Percentiles rank a stretch among this genome's conserved stretches.
Conservation (phyloP, 345 rosid genomes). For the Syzygium aqueum region DNA sequence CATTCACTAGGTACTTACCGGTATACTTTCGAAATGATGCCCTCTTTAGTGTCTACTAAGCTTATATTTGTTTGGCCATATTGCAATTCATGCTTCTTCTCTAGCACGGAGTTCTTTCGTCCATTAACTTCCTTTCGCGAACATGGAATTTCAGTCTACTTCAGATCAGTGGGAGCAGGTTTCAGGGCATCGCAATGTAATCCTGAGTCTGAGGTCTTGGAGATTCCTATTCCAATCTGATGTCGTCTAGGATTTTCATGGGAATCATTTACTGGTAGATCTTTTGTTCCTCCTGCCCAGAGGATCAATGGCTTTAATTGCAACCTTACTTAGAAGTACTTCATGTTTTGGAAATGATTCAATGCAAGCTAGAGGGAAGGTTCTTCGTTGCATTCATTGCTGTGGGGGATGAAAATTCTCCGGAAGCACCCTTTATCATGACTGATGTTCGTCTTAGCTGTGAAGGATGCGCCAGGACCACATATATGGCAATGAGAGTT, state of each 20-base stretch:
- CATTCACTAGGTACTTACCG: neutral
- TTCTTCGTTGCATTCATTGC: neutral
- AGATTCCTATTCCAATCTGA: neutral
- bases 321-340: neutral
- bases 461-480: neutral
- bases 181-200: neutral
- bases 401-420: neutral
- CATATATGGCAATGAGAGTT: neutral
- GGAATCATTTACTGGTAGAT: neutral
- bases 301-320: neutral
- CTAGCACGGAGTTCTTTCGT: neutral
- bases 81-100: neutral
- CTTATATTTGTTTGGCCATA: neutral
- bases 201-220: neutral
- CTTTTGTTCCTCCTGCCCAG: neutral
- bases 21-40: neutral
- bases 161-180: neutral
- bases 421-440: neutral
- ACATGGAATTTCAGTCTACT: neutral
- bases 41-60: neutral
- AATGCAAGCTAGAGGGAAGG: neutral
- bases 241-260: neutral
- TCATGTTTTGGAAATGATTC: neutral
- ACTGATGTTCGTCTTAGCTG: neutral
- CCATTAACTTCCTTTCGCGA: neutral